Conservation (phyloP, 768 basidiomycete species). For the Boletellus sp. region DNA sequence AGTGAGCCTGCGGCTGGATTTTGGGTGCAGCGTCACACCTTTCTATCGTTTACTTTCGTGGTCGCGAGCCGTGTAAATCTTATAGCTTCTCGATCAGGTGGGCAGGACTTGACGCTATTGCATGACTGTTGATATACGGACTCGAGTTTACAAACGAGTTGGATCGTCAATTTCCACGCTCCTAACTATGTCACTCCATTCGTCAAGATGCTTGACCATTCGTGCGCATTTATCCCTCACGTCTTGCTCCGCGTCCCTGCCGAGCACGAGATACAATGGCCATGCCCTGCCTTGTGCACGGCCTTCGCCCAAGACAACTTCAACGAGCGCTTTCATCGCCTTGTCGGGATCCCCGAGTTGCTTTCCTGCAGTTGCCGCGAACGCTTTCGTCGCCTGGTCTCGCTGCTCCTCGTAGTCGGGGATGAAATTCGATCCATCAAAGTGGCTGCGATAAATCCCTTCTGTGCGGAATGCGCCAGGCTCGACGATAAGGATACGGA, state of each 20-base stretch:
- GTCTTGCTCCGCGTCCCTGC: slow-evolving; percentile 51
- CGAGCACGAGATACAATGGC: slow-evolving; percentile 48
- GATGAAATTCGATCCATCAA: slow-evolving; percentile 40
- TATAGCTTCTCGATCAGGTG: too few relatives aligned
- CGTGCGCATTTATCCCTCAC: slow-evolving; percentile 45
- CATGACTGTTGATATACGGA: too few relatives aligned
- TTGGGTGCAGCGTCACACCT: too few relatives aligned
- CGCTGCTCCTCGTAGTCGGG: slow-evolving; percentile 48
- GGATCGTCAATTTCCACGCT: slow-evolving; percentile 38
- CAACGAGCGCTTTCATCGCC: slow-evolving; percentile 48
- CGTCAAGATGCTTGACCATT: slow-evolving; percentile 46
- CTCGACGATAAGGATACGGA: slow-evolving; percentile 54
- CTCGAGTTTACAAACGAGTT: too few relatives aligned
- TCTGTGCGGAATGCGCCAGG: slow-evolving; percentile 63
- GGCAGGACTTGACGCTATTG: too few relatives aligned
- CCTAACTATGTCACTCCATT: slow-evolving; percentile 50
- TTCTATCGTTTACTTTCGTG: too few relatives aligned
- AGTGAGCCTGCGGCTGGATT: too few relatives aligned
- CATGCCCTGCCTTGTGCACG: slow-evolving; percentile 42
- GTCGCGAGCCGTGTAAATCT: too few relatives aligned
- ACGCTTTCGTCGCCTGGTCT: slow-evolving; percentile 28
- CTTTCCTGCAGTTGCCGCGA: slow-evolving; percentile 37
- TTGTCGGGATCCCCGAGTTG: slow-evolving; percentile 56
- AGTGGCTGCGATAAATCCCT: slow-evolving; percentile 44
- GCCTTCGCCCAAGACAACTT: slow-evolving; percentile 49